Conservation (phyloP, 1,284 basidiomycete species). For the Puccinia brachypodii region DNA sequence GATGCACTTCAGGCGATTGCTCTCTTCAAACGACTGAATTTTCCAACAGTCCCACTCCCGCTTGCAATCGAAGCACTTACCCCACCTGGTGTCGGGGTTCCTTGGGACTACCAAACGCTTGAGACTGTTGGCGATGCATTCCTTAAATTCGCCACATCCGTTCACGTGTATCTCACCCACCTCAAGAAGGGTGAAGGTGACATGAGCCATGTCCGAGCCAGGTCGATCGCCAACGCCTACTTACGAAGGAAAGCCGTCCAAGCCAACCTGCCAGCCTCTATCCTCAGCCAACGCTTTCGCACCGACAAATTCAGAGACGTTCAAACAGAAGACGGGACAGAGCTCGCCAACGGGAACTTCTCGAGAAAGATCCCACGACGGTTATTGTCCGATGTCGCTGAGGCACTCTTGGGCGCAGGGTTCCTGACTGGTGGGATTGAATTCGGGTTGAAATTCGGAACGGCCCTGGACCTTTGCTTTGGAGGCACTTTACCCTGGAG, state of each 20-base stretch:
- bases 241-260: conserved; percentile 68
- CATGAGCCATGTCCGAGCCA: conserved; percentile 66
- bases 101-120: conserved; percentile 75
- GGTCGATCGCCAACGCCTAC: conserved; percentile 68
- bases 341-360: conserved; percentile 56
- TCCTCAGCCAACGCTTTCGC: conserved; percentile 63
- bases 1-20: conserved; percentile 67
- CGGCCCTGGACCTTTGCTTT: conserved; percentile 67
- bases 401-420: conserved; percentile 73
- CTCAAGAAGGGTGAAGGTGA: conserved; percentile 78
- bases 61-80: conserved; percentile 71
- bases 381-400: conserved; percentile 79
- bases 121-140: conserved; percentile 82
- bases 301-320: conserved; percentile 66
- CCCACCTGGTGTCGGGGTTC: conserved; percentile 65
- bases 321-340: conserved; percentile 56
- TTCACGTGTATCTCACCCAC: conserved; percentile 70
- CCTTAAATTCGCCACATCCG: conserved; percentile 71
- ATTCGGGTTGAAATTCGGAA: conserved; percentile 68
- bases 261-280: conserved; percentile 65
- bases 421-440: conserved; percentile 70
- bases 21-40: conserved; percentile 62
- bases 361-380: conserved; percentile 64
- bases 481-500: conserved; percentile 62
- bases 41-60: conserved; percentile 65